phyloP scores from a whole-genome alignment of 148 eudicot species.

The Nepenthes gracilis region DNA sequence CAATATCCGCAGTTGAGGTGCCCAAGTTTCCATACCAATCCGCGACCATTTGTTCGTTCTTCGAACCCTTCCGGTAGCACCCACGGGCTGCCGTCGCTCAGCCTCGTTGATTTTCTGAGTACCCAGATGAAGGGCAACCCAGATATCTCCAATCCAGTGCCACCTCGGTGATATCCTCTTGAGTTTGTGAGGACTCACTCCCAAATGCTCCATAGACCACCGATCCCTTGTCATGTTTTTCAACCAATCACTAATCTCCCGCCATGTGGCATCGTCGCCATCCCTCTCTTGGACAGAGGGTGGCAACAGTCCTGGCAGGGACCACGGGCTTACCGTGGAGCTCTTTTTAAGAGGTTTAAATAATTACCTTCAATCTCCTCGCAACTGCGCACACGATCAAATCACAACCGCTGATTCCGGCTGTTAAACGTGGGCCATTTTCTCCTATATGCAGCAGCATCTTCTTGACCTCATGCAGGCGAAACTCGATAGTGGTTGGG shows the following conservation, averaged over 20 bases:
- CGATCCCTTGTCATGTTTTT: slow-evolving; percentile 16
- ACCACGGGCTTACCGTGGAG: too few relatives aligned
- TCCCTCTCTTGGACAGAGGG: too few relatives aligned
- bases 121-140: slow-evolving; percentile 36
- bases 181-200: slow-evolving; percentile 24
- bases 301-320: too few relatives aligned
- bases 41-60: slow-evolving; percentile 23
- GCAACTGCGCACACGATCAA: too few relatives aligned
- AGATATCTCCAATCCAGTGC: slow-evolving; percentile 33
- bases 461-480: too few relatives aligned
- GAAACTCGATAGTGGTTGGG: too few relatives aligned
- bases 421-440: too few relatives aligned
- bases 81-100: not conserved
- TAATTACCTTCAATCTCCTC: too few relatives aligned
- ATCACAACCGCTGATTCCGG: too few relatives aligned
- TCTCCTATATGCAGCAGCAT: too few relatives aligned
- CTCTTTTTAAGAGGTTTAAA: too few relatives aligned
- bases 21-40: slow-evolving; percentile 40
- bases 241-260: slow-evolving; percentile 18
- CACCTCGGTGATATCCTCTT: slow-evolving; percentile 21
- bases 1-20: too few relatives aligned
- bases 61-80: slow-evolving; percentile 40
- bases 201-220: slow-evolving; percentile 40
- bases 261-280: slow-evolving; percentile 13
- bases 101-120: slow-evolving; percentile 13